Evolutionary conservation across 257 asterid species (phyloP).

Genomic region (Echium plantagineum): DNA sequence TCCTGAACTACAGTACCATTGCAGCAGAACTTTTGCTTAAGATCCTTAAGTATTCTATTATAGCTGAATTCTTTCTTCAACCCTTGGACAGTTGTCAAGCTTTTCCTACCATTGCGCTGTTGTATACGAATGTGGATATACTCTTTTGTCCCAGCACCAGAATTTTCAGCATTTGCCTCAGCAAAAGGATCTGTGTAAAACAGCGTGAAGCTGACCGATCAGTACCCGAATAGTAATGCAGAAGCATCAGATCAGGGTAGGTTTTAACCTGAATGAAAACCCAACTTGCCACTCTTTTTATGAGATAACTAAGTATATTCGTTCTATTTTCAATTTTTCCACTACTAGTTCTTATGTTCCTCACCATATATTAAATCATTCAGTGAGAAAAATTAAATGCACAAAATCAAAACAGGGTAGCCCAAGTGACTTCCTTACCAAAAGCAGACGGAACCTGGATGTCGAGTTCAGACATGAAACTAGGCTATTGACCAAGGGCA

Average conservation of each 20-base stretch:
- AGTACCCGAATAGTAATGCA: slow-evolving; percentile 1
- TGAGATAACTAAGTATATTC: neutral
- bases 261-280: neutral
- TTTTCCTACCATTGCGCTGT: slow-evolving; percentile 42
- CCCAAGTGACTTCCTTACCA: slow-evolving; percentile 17
- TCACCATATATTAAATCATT: neutral
- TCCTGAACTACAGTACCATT: slow-evolving; percentile 15
- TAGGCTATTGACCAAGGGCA: slow-evolving; percentile 10
- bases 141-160: slow-evolving; percentile 47
- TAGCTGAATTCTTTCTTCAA: slow-evolving; percentile 42
- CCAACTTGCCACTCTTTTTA: neutral
- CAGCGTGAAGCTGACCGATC: neutral
- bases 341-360: neutral
- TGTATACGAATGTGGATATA: slow-evolving; percentile 39
- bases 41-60: slow-evolving; percentile 23
- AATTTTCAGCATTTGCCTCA: slow-evolving; percentile 45
- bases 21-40: slow-evolving; percentile 12
- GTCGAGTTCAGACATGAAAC: slow-evolving; percentile 38
- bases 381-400: neutral
- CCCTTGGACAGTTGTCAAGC: slow-evolving; percentile 46
- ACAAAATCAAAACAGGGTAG: neutral
- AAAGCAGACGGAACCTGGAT: slow-evolving; percentile 25
- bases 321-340: neutral
- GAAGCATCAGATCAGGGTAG: neutral
- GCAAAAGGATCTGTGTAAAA: slow-evolving; percentile 36